A percentile compares a stretch with the other conserved stretches of the same genome.
These are phyloP conservation scores for Psilocybe cyanescens DNA, from an alignment of 768 basidiomycete species.

Conservation along the genomic window DNA sequence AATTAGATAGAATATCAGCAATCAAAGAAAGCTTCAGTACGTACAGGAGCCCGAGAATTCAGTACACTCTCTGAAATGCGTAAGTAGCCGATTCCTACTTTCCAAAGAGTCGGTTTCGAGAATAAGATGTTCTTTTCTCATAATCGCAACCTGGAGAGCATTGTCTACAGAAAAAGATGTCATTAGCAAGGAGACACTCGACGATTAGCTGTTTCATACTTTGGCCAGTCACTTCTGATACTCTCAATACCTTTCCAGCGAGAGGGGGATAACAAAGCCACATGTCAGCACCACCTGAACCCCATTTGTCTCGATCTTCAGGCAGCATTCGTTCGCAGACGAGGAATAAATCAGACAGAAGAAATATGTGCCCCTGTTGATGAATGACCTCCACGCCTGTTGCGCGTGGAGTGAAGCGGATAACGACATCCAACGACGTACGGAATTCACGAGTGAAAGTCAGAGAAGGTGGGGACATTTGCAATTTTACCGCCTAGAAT, in stretches of 20 bases:
- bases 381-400: constrained; percentile 81
- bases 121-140: constrained; percentile 85
- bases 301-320: constrained; percentile 56
- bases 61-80: constrained; percentile 83
- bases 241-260: constrained; percentile 89
- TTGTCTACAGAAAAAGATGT: constrained; percentile 51
- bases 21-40: constrained; percentile 31
- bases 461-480: constrained; percentile 82
- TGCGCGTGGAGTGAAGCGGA: constrained; percentile 78
- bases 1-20: constrained; percentile 2
- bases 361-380: constrained; percentile 77
- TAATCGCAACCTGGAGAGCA: constrained; percentile 75
- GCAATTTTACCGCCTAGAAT: constrained; percentile 80
- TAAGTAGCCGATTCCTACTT: constrained; percentile 63
- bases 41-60: constrained; percentile 76
- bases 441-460: constrained; percentile 81
- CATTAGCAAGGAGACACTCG: constrained; percentile 3
- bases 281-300: constrained; percentile 75
- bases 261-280: constrained; percentile 94
- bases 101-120: constrained; percentile 63
- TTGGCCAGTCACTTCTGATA: constrained; percentile 62
- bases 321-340: constrained; percentile 84
- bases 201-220: constrained; percentile 41
- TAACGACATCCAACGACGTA: constrained; percentile 67
- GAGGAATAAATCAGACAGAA: constrained; percentile 92